These are phyloP conservation scores for Inonotus hispidus DNA, from an alignment of 1,284 basidiomycete species.

Conservation along the genomic window DNA sequence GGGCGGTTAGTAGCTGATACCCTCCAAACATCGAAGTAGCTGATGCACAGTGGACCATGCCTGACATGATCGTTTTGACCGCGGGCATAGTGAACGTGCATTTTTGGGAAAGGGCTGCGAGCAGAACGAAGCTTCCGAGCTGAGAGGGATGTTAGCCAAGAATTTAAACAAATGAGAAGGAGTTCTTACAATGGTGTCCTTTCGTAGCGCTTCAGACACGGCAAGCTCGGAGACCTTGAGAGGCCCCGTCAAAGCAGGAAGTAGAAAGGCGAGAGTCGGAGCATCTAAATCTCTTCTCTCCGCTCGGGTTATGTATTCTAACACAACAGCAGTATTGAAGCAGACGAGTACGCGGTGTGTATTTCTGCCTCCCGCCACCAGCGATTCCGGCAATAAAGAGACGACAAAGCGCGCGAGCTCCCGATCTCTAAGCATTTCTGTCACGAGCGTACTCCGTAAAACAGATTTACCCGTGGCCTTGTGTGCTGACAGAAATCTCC, in stretches of 20 bases:
- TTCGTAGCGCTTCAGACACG: constrained; percentile 25
- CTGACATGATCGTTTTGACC: constrained; percentile 48
- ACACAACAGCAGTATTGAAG: constrained; percentile 79
- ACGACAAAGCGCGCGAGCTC: constrained; percentile 73
- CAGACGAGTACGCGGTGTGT: constrained; percentile 73
- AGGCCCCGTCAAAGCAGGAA: constrained; percentile 58
- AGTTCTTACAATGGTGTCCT: constrained; percentile 51
- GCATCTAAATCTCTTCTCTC: constrained; percentile 50
- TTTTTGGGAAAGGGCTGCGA: constrained; percentile 63
- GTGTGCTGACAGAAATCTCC: constrained; percentile 70
- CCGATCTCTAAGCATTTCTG: constrained; percentile 66
- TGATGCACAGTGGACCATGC: constrained; percentile 47
- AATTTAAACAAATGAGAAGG: neutral
- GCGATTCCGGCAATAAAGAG: constrained; percentile 54
- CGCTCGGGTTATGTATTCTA: constrained; percentile 67
- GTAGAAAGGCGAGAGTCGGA: constrained; percentile 52
- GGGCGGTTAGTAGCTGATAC: constrained; percentile 51
- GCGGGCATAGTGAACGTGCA: constrained; percentile 50
- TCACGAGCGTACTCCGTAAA: constrained; percentile 62
- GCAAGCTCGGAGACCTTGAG: constrained; percentile 35
- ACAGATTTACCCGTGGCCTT: constrained; percentile 70
- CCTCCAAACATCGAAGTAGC: constrained; percentile 25
- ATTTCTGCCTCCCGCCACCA: constrained; percentile 31
- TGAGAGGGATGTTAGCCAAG: constrained; percentile 24
- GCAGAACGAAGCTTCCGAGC: constrained; percentile 71